Evolutionary conservation across 2,329 filamentous ascomycete genomes (phyloP).

Genomic region (Diplodia scrobiculata): DNA sequence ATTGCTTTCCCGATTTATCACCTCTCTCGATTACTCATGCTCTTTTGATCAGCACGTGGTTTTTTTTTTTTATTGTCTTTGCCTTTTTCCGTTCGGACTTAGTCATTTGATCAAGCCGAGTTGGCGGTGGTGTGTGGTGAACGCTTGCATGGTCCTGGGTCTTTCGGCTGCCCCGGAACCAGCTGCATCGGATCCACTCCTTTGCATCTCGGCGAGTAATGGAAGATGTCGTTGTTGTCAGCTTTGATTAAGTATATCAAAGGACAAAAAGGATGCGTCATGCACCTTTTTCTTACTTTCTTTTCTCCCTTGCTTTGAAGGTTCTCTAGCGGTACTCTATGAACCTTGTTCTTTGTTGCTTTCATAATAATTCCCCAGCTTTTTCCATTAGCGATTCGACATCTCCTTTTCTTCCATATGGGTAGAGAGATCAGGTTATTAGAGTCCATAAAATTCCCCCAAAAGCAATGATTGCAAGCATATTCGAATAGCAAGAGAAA

Average conservation of each 20-base stretch:
- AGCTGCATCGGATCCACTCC: not conserved
- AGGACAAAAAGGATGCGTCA: not conserved
- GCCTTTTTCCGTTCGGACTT: not conserved
- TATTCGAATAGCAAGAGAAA: not conserved
- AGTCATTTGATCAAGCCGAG: not conserved
- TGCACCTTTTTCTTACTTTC: not conserved
- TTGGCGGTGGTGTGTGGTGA: not conserved
- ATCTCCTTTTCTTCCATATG: not conserved
- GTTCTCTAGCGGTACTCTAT: not conserved
- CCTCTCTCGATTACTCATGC: slow-evolving; percentile 6
- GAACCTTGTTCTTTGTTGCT: not conserved
- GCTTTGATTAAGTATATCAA: not conserved
- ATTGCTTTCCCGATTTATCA: slow-evolving; percentile 13
- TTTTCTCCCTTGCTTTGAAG: not conserved
- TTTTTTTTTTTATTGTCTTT: slow-evolving; percentile 1
- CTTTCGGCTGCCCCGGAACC: not conserved
- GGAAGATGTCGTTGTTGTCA: not conserved
- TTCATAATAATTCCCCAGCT: not conserved
- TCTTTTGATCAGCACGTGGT: not conserved
- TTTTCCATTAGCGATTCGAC: not conserved
- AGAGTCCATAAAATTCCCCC: not conserved
- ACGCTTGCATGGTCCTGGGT: not conserved
- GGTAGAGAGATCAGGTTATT: not conserved
- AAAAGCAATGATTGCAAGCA: not conserved
- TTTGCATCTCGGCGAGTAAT: slow-evolving; percentile 4